Conservation (phyloP, 176 grass and related monocot genomes). For the Tillandsia leiboldiana region DNA sequence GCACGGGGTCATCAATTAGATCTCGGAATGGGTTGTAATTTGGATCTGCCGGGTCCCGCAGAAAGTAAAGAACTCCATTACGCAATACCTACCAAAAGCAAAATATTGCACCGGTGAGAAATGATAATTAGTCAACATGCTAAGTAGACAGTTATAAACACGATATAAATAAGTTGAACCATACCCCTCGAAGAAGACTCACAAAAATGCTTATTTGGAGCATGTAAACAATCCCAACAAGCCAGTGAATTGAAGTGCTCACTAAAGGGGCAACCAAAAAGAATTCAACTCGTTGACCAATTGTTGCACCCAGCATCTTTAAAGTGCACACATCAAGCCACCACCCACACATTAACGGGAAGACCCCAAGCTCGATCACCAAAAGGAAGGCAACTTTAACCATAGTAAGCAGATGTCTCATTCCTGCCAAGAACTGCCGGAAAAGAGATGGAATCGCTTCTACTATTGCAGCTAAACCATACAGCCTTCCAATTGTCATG, state of each 20-base stretch:
- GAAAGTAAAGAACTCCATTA: slow-evolving; percentile 95
- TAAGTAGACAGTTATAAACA: slow-evolving; percentile 1
- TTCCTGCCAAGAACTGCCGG: slow-evolving; percentile 69
- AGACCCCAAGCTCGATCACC: slow-evolving; percentile 96
- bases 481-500: slow-evolving; percentile 80
- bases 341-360: slow-evolving; percentile 98
- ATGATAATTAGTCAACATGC: not conserved
- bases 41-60: slow-evolving; percentile 94
- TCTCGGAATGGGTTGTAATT: slow-evolving; percentile 98
- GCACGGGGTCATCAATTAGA: slow-evolving; percentile 91
- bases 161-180: slow-evolving; percentile 10
- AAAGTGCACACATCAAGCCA: slow-evolving; percentile 99
- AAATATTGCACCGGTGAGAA: not conserved
- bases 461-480: slow-evolving; percentile 59
- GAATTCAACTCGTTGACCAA: slow-evolving; percentile 91
- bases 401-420: slow-evolving; percentile 98
- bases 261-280: slow-evolving; percentile 74
- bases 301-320: slow-evolving; percentile 87
- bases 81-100: slow-evolving; percentile 54
- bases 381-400: slow-evolving; percentile 93
- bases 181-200: slow-evolving; percentile 98
- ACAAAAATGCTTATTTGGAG: slow-evolving; percentile 99
- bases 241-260: slow-evolving; percentile 92
- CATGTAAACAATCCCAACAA: slow-evolving; percentile 99
- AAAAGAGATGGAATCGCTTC: slow-evolving; percentile 90